Evolutionary conservation across 371 early-diverging fungal genomes (phyloP), one percentile per base, ranked within the genome.

Genomic region (Circinella minor): DNA sequence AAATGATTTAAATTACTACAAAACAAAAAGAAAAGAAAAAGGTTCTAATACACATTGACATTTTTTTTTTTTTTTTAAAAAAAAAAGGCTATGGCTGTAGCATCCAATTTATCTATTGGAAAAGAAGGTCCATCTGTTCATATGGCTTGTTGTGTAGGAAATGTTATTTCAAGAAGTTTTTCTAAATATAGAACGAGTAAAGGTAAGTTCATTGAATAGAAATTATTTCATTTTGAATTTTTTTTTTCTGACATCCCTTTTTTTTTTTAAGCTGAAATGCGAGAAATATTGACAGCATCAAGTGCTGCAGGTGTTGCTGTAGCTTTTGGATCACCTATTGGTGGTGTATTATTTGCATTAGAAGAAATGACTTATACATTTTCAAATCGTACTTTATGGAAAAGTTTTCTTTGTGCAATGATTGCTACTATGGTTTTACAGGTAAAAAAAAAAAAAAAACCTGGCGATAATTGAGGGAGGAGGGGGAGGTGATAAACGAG

Each of bases 91-190:
- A 84, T 95, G 74, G 89, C 92, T 55, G 95, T 95, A 5, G 94
- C 95, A 0, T 93, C 96, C 1, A 96, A 96, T 51, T 79, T 99
- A 39, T 90, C 90, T 36, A 86, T 97, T 46, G 99, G 99, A 46
- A 96, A 96, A 77, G 97, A 99, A 80, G 99, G 98, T 0, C 97
- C 99, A 0, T 86, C 97, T 49, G 96, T 99, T 3, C 98, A 98
- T 77, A 93, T 98, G 69, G 91, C 95, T 0, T 92, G 95, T 67
- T 95, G 95, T 74, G 88, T 97, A 20, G 97, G 96, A 34, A 95
- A 96, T 80, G 91, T 96, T 11, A 82, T 94, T 36, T 90, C 96
- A 1, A 85, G 95, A 47, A 80, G 93, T 66, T 96, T 96, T 80
- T 85, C 83, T 66, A 95, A 95, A 78, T 97, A 91, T 77, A 86